Conservation (phyloP, 23 red algal genomes). For the Porphyridium purpureum region DNA sequence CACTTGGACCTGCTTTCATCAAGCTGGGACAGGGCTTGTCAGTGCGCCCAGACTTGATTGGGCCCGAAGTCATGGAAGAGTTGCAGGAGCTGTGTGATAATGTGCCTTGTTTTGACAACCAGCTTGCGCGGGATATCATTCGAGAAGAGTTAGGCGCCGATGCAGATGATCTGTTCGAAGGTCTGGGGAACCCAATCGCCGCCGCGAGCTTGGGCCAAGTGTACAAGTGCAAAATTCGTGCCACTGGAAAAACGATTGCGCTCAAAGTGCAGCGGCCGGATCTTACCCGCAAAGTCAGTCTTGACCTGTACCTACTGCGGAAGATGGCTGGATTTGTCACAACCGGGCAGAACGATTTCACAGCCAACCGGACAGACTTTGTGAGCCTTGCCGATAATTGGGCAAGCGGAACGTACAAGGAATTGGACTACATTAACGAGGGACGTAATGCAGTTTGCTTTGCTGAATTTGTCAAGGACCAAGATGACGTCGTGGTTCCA, state of each 20-base stretch:
- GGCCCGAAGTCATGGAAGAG: conserved; percentile 81
- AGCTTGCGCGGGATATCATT: conserved; percentile 66
- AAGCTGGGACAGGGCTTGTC: conserved; percentile 86
- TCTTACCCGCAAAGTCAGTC: conserved; percentile 65
- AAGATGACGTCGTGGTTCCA: conserved; percentile 47
- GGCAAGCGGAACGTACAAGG: conserved; percentile 84
- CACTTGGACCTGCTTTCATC: conserved; percentile 69
- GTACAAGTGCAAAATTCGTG: conserved; percentile 35
- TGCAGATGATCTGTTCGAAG: conserved; percentile 29
- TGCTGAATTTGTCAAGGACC: no score
- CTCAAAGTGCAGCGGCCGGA: conserved; percentile 94
- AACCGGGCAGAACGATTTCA: conserved; percentile 34
- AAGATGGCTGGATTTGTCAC: conserved; percentile 29
- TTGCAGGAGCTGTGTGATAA: conserved; percentile 74
- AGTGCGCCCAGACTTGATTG: conserved; percentile 82
- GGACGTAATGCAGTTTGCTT: conserved; percentile 58
- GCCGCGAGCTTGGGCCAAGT: conserved; percentile 87
- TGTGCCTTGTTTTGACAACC: conserved; percentile 59
- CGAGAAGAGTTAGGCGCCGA: conserved; percentile 64
- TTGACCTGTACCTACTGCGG: conserved; percentile 84
- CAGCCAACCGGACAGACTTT: conserved; percentile 42
- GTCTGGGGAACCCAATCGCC: conserved; percentile 73
- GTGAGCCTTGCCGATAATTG: conserved; percentile 50
- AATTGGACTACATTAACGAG: conserved; percentile 91
- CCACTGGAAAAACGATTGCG: conserved; percentile 56